Base-by-base conservation (phyloP, 192 early-diverging fungal genomes). In the Umbelopsis vinacea region DNA sequence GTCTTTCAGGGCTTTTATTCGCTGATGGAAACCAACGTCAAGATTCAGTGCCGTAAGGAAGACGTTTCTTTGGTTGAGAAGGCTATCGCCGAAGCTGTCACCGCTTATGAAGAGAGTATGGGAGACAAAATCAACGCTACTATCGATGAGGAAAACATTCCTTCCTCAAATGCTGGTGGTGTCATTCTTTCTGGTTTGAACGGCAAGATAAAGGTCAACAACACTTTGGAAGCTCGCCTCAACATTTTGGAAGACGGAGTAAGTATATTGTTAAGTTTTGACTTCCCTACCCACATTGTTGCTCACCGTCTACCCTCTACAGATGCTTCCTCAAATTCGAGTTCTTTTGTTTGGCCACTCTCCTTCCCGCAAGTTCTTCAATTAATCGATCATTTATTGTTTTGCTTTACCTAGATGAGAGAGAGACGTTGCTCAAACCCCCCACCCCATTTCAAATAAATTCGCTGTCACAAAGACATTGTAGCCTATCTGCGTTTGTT, bases 321-420 rank as follows among this genome's bases (percentile, higher is more conserved):
- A 94, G 94, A 92, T 97, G 94, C 90, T 99, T 70, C 97, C 97
- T 37, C 92, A 95, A 73, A 90, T 98, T 78, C 94, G 96, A 63
- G 84, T 90, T 74, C 76, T 90, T 54, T 87, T 99, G 66, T 99
- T 95, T 82, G 97, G 95, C 8, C 92, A 92, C 66, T 95, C 95
- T 40, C 91, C 92, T 45, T 92, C 86, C 83, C 92, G 96, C 85
- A 92, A 88, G 75, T 98, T 95, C 88, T 96, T 91, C 85, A 94
- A 96, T 84, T 95, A 89, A 22, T 70, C 33, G 37, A 4, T 22
- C 66, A 37, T 68, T 68, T 6, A 67, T 68, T 63, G 33, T 63
- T 29, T 63, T 22, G 17, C 35, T 63, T 29, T 17, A 3, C 4
- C 19, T 14, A 63, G 10, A 11, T n/a, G n/a, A n/a, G n/a, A 10